These are phyloP conservation scores for Orobanche coerulescens DNA, from an alignment of 257 asterid genomes.

Conservation along the genomic window DNA sequence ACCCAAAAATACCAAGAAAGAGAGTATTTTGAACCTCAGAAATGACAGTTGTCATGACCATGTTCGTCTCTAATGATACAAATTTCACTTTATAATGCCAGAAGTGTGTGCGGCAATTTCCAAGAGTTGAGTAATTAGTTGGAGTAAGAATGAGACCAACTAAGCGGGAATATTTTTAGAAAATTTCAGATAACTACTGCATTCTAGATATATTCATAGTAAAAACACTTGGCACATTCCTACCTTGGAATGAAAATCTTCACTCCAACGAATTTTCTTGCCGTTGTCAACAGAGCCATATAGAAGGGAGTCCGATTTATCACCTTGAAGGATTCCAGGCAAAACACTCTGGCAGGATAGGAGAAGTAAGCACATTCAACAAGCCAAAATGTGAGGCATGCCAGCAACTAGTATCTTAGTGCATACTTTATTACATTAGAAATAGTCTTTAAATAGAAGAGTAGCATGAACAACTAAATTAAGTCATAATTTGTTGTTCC, in stretches of 20 bases:
- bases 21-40: not conserved
- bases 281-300: slow-evolving; percentile 89
- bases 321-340: slow-evolving; percentile 92
- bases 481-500: slow-evolving; percentile 3
- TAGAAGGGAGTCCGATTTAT: slow-evolving; percentile 76
- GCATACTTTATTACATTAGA: not conserved
- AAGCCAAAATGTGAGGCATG: not conserved
- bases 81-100: not conserved
- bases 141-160: not conserved
- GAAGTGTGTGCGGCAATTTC: not conserved
- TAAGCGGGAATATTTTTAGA: not conserved
- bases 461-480: not conserved
- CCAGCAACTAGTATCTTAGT: not conserved
- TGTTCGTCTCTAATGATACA: not conserved
- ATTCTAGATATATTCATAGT: not conserved
- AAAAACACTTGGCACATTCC: not conserved
- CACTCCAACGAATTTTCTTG: slow-evolving; percentile 80
- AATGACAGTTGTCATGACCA: not conserved
- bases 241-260: slow-evolving; percentile 79
- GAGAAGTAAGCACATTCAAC: slow-evolving; percentile 14
- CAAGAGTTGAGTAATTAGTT: not conserved
- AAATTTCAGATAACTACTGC: not conserved
- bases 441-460: not conserved
- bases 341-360: slow-evolving; percentile 58
- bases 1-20: not conserved